Base-by-base conservation (phyloP, 2,329 filamentous ascomycete genomes). In the Penicillium occitanis region DNA sequence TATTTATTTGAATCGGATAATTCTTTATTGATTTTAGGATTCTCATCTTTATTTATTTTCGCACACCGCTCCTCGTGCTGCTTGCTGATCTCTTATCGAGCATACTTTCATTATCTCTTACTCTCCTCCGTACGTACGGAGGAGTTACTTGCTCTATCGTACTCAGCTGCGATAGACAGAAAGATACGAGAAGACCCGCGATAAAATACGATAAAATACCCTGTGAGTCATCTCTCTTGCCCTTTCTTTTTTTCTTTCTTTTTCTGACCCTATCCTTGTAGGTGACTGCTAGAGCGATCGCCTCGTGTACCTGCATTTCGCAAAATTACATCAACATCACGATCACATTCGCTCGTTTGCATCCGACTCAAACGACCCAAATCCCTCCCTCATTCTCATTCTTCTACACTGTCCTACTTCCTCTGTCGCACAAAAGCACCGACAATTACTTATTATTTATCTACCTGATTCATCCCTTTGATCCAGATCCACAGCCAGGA, bases 291-390 rank as follows among this genome's bases (percentile, higher is more conserved):
- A 37, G n/a, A 30, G 19, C 28, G 51, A 35, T 50, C 46, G 46
- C 50, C 50, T 33, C 42, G n/a, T 48, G 61, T 63, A 63, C 61
- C 61, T 63, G 61, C 61, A 40, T 57, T 33, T 37, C 50, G 50
- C 50, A 14, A 57, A 46, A 44, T 63, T 28, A 46, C 50, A 57
- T 57, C 61, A 46, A 35, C 28, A 62, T 61, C 58, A 61, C 58
- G 58, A 40, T 55, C 30, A 55, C 50, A 53, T 53, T 51, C 13
- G 48, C 19, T 48, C 13, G 4, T 25, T 48, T 8, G 13, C 40
- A 53, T 33, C 25, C 53, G 53, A 57, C 30, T 37, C 30, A 35
- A 57, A 37, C 17, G 4, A 5, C 48, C 37, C 14, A 60, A 60
- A 44, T 42, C 40, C 22, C 37, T 40, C 13, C 33, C 40, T 46